Base-by-base conservation (phyloP, 2,329 filamentous ascomycete species). In the Neocucurbitaria cava region DNA sequence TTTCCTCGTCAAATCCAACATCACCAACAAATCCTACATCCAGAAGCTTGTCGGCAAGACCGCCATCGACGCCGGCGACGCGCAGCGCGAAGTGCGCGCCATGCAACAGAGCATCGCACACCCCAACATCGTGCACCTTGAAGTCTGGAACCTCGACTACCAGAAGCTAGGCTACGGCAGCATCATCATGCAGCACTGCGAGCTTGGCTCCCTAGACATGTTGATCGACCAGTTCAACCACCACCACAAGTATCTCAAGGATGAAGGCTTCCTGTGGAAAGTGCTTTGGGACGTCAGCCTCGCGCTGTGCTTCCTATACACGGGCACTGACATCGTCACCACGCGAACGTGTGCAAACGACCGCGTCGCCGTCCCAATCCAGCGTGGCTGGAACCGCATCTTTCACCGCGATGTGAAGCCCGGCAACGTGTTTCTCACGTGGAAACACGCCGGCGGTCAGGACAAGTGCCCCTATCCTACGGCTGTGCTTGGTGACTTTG, bases 391-490 rank as follows among this genome's bases (percentile, higher is more conserved):
- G 61, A 47, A 47, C 7, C 6, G 30, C 1, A 51, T 66, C 11
- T 4, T 55, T 0, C 64, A 65, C 46, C 42, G 62, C 15, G 64
- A 66, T 28, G 46, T 66, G 40, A 66, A 65, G 38, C 64, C 62
- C 0, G 49, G 18, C 0, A 66, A 65, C 28, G 39, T 66, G 0
- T 59, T 65, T 17, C 17, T 66, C 15, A 63, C 56, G 5, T 52
- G 43, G 17, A 9, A 28, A 5, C 20, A 39, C 17, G 5, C 17
- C 11, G 2, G 17, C 8, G 13, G 18, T 4, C 26, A 13, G 0
- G 46, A 42, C 23, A 8, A 46, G 5, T n/a, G 4, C 2, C 17
- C 26, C 10, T 56, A 58, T 17, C 60, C 56, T 5, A 53, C 44
- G 0, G 18, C 48, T 9, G 48, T 65, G 24, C 47, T 65, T 2